These are phyloP conservation scores for Pythium sukuiense DNA, from an alignment of 352 stramenopile genomes.

Conservation along the genomic window DNA sequence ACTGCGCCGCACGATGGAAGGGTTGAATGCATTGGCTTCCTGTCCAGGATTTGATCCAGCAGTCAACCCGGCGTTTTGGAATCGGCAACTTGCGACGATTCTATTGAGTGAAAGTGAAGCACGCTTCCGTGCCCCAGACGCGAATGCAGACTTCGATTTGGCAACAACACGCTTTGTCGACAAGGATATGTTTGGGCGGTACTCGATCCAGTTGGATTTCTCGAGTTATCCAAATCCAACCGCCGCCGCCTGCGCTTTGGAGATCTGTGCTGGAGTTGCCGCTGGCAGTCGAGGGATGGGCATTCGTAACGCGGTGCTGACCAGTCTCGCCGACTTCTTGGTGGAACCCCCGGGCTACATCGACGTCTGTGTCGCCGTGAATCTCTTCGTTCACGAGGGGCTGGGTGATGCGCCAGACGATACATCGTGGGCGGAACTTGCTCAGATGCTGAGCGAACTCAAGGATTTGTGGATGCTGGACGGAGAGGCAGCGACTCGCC, in stretches of 20 bases:
- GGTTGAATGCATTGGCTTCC: background rate
- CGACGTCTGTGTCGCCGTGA: background rate
- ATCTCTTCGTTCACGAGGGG: background rate
- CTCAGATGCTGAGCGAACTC: background rate
- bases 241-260: background rate
- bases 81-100: background rate
- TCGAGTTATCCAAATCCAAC: background rate
- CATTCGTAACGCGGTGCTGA: background rate
- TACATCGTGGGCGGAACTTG: background rate
- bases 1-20: background rate
- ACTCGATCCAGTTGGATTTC: background rate
- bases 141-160: background rate
- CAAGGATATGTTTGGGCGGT: background rate
- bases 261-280: background rate
- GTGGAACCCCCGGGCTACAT: background rate
- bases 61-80: constrained; percentile 1
- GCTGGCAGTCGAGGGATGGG: background rate
- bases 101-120: background rate
- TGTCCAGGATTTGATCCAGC: background rate
- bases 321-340: background rate
- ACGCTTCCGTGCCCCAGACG: background rate
- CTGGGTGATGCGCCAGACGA: background rate
- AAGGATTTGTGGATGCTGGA: background rate
- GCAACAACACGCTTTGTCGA: background rate
- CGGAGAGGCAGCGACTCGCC: too few species aligned